Conservation (phyloP, 2,329 filamentous ascomycete species). For the Rhexocercosporidium sp. region DNA sequence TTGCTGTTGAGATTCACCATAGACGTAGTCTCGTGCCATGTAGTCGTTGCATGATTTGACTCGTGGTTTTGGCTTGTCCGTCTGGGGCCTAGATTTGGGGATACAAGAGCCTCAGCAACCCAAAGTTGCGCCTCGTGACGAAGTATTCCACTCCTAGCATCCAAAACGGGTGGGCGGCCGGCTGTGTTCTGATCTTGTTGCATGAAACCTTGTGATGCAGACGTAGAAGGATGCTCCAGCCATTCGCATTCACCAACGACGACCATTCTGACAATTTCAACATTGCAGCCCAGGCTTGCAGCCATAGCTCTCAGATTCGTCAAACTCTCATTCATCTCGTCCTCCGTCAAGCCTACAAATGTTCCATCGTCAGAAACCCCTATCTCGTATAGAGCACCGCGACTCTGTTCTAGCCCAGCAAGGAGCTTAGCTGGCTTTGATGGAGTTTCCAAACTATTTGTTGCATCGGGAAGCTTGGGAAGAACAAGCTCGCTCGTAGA, state of each 20-base stretch:
- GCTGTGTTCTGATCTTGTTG: not conserved
- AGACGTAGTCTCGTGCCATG: slow-evolving; percentile 14
- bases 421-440: slow-evolving; percentile 62
- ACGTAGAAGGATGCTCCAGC: slow-evolving; percentile 41
- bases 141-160: slow-evolving; percentile 18
- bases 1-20: not conserved
- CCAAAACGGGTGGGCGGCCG: not conserved
- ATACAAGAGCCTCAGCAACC: slow-evolving; percentile 91
- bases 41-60: not conserved
- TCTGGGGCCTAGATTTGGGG: slow-evolving; percentile 64
- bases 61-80: not conserved
- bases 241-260: slow-evolving; percentile 86
- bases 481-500: slow-evolving; percentile 76
- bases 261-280: slow-evolving; percentile 82
- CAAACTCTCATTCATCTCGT: slow-evolving; percentile 92
- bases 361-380: slow-evolving; percentile 94
- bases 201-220: not conserved
- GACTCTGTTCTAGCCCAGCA: slow-evolving; percentile 87
- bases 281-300: slow-evolving; percentile 83
- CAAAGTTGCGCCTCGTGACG: slow-evolving; percentile 65
- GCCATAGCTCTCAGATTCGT: slow-evolving; percentile 89
- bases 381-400: slow-evolving; percentile 94
- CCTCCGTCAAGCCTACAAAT: slow-evolving; percentile 83
- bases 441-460: slow-evolving; percentile 51
- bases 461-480: slow-evolving; percentile 73